These are phyloP conservation scores for Phytomonas sp. DNA, from an alignment of 208 protist genomes.

Conservation along the genomic window DNA sequence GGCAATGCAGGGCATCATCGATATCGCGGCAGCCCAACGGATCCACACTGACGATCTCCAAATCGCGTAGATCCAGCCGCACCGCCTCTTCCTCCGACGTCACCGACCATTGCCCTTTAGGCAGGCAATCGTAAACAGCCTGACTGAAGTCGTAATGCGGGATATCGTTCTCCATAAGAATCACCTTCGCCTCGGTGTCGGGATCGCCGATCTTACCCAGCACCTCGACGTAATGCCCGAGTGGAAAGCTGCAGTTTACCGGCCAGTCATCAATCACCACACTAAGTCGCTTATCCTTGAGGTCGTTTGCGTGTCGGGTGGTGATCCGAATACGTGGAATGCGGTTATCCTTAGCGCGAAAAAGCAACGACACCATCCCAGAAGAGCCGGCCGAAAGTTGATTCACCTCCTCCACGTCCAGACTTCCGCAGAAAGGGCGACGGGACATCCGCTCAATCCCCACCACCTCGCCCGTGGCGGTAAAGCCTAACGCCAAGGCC, in stretches of 20 bases:
- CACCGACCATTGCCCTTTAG: conserved; percentile 82
- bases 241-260: conserved; percentile 80
- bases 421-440: conserved; percentile 79
- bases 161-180: conserved; percentile 92
- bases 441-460: conserved; percentile 59
- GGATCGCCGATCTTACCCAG: conserved; percentile 91
- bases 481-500: conserved; percentile 51
- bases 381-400: conserved; percentile 13
- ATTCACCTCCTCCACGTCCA: conserved; percentile 66
- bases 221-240: conserved; percentile 90
- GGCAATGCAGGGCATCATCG: conserved; percentile 84
- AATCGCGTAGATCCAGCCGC: conserved; percentile 82
- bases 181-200: conserved; percentile 91
- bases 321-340: conserved; percentile 87
- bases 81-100: conserved; percentile 50
- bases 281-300: conserved; percentile 88
- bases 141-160: conserved; percentile 89
- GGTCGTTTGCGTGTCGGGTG: conserved; percentile 59
- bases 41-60: conserved; percentile 91
- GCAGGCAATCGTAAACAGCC: conserved; percentile 86
- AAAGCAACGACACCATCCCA: conserved; percentile 72
- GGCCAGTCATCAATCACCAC: conserved; percentile 95
- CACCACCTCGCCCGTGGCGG: conserved; percentile 59
- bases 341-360: conserved; percentile 81
- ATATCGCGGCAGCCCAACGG: conserved; percentile 92